Evolutionary conservation across 768 basidiomycete genomes (phyloP).

Genomic region (Boletellus ananas): DNA sequence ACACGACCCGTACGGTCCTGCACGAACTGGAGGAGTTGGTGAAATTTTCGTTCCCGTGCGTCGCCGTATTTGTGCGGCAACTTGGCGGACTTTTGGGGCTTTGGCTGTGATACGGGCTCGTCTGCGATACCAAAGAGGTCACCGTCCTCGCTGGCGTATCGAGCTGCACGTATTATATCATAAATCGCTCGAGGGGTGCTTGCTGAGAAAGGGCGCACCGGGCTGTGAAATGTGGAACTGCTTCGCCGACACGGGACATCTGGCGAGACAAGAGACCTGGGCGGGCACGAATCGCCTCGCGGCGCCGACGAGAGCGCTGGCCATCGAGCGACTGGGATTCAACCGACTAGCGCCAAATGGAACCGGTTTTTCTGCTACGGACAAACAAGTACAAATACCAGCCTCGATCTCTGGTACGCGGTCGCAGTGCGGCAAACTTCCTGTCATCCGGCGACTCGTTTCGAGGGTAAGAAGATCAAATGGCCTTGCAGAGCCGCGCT

Average conservation of each 20-base stretch:
- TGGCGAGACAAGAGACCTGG: not conserved
- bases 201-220: conserved; percentile 17
- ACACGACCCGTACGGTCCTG: conserved; percentile 27
- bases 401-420: not conserved
- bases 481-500: not conserved
- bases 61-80: not conserved
- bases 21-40: conserved; percentile 25
- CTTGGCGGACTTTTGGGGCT: not conserved
- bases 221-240: conserved; percentile 19
- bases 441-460: too few relatives aligned
- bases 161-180: conserved; percentile 7
- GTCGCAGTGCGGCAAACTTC: too few relatives aligned
- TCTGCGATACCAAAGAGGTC: conserved; percentile 10
- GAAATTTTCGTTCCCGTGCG: conserved; percentile 22
- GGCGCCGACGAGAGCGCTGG: conserved; percentile 9
- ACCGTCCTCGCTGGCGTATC: conserved; percentile 5
- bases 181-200: conserved; percentile 1
- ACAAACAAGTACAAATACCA: conserved; percentile 14
- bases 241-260: conserved; percentile 4
- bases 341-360: not conserved
- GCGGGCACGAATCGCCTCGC: conserved; percentile 10
- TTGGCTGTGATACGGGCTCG: not conserved
- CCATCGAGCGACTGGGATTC: conserved; percentile 10
- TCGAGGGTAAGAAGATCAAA: not conserved
- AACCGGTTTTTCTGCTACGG: not conserved